Base-by-base conservation (phyloP, 805 yeast genomes). In the Candida koratica region DNA sequence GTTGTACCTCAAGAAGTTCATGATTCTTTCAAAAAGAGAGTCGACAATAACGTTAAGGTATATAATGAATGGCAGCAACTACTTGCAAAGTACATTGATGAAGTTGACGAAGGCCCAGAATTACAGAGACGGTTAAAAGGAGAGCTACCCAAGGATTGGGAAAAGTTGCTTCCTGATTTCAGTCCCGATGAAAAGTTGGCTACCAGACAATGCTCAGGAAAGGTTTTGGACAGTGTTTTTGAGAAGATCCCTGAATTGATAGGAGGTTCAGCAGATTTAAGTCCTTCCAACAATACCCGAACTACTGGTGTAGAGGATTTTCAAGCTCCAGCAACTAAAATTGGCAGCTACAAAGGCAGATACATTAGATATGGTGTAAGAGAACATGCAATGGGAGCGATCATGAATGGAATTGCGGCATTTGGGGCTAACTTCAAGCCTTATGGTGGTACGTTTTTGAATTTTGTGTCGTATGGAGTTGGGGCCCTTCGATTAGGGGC, bases 311-410 rank as follows among this genome's bases (percentile, higher is more conserved):
- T 93, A 44, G 77, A 76, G 48, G 96, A 89, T 67, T 90, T 89
- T 89, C 96, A 93, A 76, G 85, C 93, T 38, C 84, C 87, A 38
- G 56, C 77, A 39, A 67, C 86, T 42, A 79, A 79, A 31, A 69
- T 86, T 48, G 97, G 97, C 64, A 78, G 78, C 56, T 89, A 82
- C 73, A 47, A 78, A 39, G 98, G 98, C 60, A 82, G 96, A 62
- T 90, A 90, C 73, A 74, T 90, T 66, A 82, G 97, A 72, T 90
- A 82, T 64, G 98, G 98, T 80, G 96, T 90, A 48, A 84, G 98
- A 70, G 98, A 90, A 75, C 97, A 90, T 69, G 97, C 85, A 64
- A 88, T 90, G 97, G 96, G 96, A 71, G 96, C 97, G 47, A 84
- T 89, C 64, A 76, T 89, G 80, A 90, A 90, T 70, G 98, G 98